Percentiles rank a stretch among this genome's conserved stretches.
phyloP scores from a whole-genome alignment of 306 rosid species.

The Prunus fruticosa region DNA sequence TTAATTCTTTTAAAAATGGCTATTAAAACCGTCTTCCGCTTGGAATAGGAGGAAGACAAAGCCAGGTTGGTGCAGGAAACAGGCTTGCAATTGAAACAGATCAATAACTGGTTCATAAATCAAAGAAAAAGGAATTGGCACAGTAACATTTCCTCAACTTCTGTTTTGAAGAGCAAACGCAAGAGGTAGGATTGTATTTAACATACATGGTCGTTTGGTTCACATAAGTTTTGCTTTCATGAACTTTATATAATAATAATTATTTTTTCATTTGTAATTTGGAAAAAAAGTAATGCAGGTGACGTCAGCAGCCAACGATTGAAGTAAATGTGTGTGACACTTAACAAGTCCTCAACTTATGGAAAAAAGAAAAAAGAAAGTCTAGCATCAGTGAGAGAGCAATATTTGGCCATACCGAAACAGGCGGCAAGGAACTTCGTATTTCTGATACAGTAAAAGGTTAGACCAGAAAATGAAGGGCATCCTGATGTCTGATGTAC shows the following conservation, averaged over 20 bases:
- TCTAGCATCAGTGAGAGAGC: not conserved
- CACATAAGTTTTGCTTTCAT: not conserved
- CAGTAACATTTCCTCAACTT: constrained; percentile 60
- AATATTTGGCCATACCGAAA: not conserved
- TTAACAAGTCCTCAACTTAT: not conserved
- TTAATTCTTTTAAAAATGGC: not conserved
- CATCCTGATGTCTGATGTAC: constrained; percentile 3
- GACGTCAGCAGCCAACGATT: constrained; percentile 55
- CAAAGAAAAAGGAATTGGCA: constrained; percentile 92
- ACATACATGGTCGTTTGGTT: not conserved
- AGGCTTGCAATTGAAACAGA: constrained; percentile 78
- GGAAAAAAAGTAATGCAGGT: constrained; percentile 51
- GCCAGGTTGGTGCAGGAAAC: constrained; percentile 90
- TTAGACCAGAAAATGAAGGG: not conserved
- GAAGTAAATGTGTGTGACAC: constrained; percentile 29
- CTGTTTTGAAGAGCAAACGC: constrained; percentile 72
- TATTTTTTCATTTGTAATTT: constrained; percentile 14
- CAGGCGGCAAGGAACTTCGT: not conserved
- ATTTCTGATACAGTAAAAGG: not conserved
- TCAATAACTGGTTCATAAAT: constrained; percentile 58
- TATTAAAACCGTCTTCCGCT: not conserved
- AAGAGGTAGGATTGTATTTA: constrained; percentile 48
- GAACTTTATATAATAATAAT: not conserved
- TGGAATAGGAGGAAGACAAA: constrained; percentile 81
- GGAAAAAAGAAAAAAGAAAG: no score